Conservation (phyloP, 2,329 filamentous ascomycete genomes). For the Emericellopsis cladophorae region DNA sequence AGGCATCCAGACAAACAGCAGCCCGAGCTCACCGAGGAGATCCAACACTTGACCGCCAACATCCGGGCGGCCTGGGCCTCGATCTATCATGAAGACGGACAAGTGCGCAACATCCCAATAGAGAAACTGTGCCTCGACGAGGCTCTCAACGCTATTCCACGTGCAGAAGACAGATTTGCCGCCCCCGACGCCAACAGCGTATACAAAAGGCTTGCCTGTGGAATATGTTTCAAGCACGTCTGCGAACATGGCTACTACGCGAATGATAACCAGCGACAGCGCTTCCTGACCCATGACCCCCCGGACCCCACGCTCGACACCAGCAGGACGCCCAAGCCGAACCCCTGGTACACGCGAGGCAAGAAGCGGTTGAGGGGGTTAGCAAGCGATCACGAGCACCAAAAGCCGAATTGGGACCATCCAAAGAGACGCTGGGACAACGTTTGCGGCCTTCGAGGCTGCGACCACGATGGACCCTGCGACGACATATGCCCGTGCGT, state of each 20-base stretch:
- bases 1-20: too few relatives aligned
- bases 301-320: constrained; percentile 11
- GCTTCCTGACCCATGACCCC: constrained; percentile 29
- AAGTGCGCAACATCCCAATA: too few relatives aligned
- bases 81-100: too few relatives aligned
- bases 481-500: constrained; percentile 46
- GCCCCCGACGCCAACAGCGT: too few relatives aligned
- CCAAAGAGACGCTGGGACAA: constrained; percentile 43
- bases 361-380: constrained; percentile 31
- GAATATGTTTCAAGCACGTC: constrained; percentile 47
- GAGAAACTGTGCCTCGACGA: too few relatives aligned
- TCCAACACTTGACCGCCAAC: too few relatives aligned
- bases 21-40: too few relatives aligned
- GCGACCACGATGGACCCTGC: constrained; percentile 58
- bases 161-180: too few relatives aligned
- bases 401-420: constrained; percentile 38
- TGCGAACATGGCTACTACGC: constrained; percentile 51
- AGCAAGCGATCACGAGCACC: constrained; percentile 1
- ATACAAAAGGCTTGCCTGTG: constrained; percentile 41
- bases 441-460: constrained; percentile 17
- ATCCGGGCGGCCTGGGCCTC: too few relatives aligned
- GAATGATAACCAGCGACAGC: constrained; percentile 36
- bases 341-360: constrained; percentile 41
- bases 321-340: background rate
- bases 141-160: too few relatives aligned